Percentiles rank a stretch among this genome's conserved stretches.
These are phyloP conservation scores for Domatiomyces globalis DNA, from an alignment of 2,329 filamentous ascomycete genomes.

Conservation along the genomic window DNA sequence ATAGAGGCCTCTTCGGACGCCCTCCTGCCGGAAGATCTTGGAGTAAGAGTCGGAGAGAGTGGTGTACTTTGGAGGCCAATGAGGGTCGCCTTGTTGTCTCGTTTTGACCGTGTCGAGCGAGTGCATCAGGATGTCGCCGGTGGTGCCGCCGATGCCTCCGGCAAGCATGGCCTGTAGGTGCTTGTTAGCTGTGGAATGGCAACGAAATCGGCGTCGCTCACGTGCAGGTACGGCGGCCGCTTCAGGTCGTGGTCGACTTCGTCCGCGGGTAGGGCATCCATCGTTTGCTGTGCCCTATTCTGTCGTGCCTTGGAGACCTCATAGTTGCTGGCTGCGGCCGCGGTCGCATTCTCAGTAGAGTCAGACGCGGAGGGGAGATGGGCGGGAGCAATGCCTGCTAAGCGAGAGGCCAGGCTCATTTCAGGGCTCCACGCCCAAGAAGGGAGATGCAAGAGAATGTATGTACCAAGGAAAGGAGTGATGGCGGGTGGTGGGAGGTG, in stretches of 20 bases:
- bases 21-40: slow-evolving; percentile 87
- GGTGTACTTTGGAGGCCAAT: slow-evolving; percentile 82
- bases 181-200: slow-evolving; percentile 16
- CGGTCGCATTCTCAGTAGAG: slow-evolving; percentile 14
- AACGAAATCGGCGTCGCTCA: slow-evolving; percentile 27
- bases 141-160: slow-evolving; percentile 80
- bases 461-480: background rate
- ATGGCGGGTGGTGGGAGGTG: too few relatives aligned
- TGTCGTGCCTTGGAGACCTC: slow-evolving; percentile 16
- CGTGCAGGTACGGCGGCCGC: slow-evolving; percentile 50
- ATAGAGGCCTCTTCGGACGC: slow-evolving; percentile 71
- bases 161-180: slow-evolving; percentile 71
- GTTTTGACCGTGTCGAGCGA: slow-evolving; percentile 98
- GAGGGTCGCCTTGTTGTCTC: slow-evolving; percentile 87
- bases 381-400: slow-evolving; percentile 25
- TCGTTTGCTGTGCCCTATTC: slow-evolving; percentile 15
- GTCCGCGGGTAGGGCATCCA: slow-evolving; percentile 16
- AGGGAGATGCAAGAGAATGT: background rate
- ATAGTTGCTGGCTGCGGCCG: slow-evolving; percentile 4
- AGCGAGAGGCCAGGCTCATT: slow-evolving; percentile 45
- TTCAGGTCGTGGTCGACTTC: slow-evolving; percentile 16
- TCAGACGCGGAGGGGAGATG: slow-evolving; percentile 18
- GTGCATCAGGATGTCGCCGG: slow-evolving; percentile 96
- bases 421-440: slow-evolving; percentile 22
- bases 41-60: slow-evolving; percentile 81